Percentiles rank a stretch among this genome's conserved stretches.
Conservation (phyloP, 2,329 filamentous ascomycete genomes). For the Ophiostoma australiae region DNA sequence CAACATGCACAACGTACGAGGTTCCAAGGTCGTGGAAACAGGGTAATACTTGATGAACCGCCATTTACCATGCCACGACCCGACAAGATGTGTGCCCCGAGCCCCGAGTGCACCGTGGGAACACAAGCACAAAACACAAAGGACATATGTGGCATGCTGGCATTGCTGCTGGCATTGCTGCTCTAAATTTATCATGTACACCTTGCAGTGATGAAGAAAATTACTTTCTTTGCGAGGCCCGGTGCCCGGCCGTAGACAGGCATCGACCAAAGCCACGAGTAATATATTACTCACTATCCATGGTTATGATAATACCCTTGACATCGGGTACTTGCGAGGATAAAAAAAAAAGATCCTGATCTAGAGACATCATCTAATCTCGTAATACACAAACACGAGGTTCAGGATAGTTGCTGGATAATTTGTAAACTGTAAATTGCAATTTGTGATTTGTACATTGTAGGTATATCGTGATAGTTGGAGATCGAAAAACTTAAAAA, state of each 20-base stretch:
- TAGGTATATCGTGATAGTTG: not conserved
- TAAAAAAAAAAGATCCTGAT: not conserved
- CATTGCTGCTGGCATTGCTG: too few relatives aligned
- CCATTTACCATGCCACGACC: not conserved
- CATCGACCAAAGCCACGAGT: not conserved
- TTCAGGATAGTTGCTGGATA: not conserved
- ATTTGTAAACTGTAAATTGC: too few relatives aligned
- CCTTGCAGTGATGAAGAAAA: not conserved
- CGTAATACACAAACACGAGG: not conserved
- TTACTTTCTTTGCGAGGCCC: not conserved
- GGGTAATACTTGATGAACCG: not conserved
- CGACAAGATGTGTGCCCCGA: not conserved
- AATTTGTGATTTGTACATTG: too few relatives aligned
- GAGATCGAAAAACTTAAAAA: not conserved
- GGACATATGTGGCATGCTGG: not conserved
- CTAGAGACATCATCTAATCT: not conserved
- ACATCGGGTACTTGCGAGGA: conserved; percentile 3
- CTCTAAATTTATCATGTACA: not conserved
- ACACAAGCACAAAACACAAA: not conserved
- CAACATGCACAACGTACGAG: not conserved
- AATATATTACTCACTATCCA: not conserved
- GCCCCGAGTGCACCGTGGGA: not conserved
- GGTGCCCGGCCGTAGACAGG: conserved; percentile 1
- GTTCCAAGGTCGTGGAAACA: not conserved
- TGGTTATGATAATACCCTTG: not conserved